These are phyloP conservation scores for Anthracocystis panici-leucophaei DNA, from an alignment of 1,284 basidiomycete genomes.

Conservation along the genomic window DNA sequence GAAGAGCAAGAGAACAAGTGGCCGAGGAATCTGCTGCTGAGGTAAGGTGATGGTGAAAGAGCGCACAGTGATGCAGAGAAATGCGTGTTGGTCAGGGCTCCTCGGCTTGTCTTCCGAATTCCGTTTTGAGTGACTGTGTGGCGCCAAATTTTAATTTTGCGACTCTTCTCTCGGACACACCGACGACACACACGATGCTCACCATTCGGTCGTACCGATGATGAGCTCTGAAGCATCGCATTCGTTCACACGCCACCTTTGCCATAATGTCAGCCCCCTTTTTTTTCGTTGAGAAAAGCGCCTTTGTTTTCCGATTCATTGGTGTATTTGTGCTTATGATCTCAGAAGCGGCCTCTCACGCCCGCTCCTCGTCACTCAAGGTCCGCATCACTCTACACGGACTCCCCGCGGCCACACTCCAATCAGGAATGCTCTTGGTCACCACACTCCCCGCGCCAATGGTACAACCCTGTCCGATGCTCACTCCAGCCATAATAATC, in stretches of 20 bases:
- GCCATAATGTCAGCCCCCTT: too few species aligned
- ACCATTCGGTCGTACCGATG: conserved; percentile 1
- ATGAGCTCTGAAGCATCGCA: not conserved
- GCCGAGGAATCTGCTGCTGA: not conserved
- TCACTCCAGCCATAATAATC: conserved; percentile 71
- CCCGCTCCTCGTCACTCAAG: conserved; percentile 51
- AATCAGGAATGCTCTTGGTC: conserved; percentile 71
- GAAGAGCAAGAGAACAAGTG: not conserved
- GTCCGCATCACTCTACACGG: conserved; percentile 72
- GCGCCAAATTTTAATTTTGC: not conserved
- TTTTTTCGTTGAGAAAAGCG: not conserved
- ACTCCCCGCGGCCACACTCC: conserved; percentile 72
- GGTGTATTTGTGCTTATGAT: not conserved
- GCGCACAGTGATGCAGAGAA: not conserved
- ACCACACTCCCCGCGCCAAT: conserved; percentile 73
- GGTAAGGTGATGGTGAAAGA: not conserved
- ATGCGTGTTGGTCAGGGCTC: not conserved
- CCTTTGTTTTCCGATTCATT: not conserved
- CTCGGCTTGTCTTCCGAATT: not conserved
- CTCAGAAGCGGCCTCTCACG: conserved; percentile 3
- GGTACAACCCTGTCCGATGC: conserved; percentile 72
- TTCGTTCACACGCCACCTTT: not conserved
- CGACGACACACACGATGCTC: not conserved
- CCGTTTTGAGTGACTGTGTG: conserved; percentile 6
- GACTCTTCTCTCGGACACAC: not conserved